Evolutionary conservation across 441 rosid genomes (phyloP).

Genomic region (Biscutella auriculata): DNA sequence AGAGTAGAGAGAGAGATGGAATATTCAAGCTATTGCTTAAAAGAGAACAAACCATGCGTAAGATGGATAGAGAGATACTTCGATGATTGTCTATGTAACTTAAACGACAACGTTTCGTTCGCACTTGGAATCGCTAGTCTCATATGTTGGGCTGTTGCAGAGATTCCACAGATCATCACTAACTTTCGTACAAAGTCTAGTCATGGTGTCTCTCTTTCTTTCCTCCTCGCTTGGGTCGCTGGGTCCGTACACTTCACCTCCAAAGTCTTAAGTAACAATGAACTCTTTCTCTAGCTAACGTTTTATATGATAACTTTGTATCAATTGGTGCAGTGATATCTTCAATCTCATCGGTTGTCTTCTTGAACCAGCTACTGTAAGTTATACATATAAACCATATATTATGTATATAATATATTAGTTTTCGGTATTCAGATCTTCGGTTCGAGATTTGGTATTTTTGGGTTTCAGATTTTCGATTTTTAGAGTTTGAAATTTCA

Average conservation of each 20-base stretch:
- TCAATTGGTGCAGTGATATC: conserved; percentile 47
- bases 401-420: no score
- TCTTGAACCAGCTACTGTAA: conserved; percentile 89
- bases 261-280: not conserved
- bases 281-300: not conserved
- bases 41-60: conserved; percentile 52
- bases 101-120: conserved; percentile 58
- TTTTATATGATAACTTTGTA: not conserved
- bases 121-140: conserved; percentile 54
- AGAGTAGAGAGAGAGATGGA: conserved; percentile 17
- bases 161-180: conserved; percentile 86
- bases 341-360: conserved; percentile 76
- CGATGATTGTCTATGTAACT: conserved; percentile 71
- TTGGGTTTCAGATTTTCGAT: no score
- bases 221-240: conserved; percentile 88
- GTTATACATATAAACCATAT: no score
- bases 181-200: conserved; percentile 79
- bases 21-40: conserved; percentile 37
- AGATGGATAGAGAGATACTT: conserved; percentile 61
- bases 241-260: conserved; percentile 35
- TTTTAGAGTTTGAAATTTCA: no score
- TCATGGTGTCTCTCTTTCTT: conserved; percentile 84
- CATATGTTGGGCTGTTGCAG: conserved; percentile 85
- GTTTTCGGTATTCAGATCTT: no score
- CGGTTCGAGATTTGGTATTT: no score